phyloP scores from a whole-genome alignment of 805 yeast genomes.

The Myxozyma kluyveri region DNA sequence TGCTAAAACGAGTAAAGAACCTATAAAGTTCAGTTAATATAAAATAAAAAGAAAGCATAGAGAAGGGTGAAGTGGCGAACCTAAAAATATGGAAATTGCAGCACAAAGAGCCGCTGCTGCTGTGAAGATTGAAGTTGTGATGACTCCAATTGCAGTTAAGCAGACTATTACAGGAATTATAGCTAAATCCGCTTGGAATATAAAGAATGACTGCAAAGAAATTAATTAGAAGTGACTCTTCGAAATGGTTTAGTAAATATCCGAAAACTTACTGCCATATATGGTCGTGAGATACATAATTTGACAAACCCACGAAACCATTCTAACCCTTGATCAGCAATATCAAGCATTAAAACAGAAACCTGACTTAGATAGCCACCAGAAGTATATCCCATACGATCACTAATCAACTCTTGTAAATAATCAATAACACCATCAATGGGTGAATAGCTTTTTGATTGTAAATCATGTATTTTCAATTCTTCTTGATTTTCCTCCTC shows the following conservation, averaged over 20 bases:
- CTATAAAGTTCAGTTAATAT: background rate
- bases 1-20: background rate
- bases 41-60: background rate
- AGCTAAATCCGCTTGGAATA: background rate
- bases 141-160: background rate
- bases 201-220: background rate
- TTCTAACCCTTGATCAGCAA: slow-evolving; percentile 12
- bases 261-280: slow-evolving; percentile 15
- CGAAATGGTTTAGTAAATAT: too few species aligned
- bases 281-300: slow-evolving; percentile 9
- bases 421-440: background rate
- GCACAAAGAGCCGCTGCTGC: background rate
- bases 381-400: background rate
- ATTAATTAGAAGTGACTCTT: too few species aligned
- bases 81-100: background rate
- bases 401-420: background rate
- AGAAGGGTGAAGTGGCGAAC: background rate
- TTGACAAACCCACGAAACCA: background rate
- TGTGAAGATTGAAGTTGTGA: background rate
- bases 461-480: too few species aligned
- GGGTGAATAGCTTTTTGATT: too few species aligned
- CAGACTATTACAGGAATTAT: background rate
- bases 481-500: too few species aligned
- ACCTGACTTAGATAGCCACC: slow-evolving; percentile 8
- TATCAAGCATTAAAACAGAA: slow-evolving; percentile 10